Percentiles rank a stretch among this genome's conserved stretches.
phyloP scores from a whole-genome alignment of 306 rosid genomes.

The Glycine latifolia region DNA sequence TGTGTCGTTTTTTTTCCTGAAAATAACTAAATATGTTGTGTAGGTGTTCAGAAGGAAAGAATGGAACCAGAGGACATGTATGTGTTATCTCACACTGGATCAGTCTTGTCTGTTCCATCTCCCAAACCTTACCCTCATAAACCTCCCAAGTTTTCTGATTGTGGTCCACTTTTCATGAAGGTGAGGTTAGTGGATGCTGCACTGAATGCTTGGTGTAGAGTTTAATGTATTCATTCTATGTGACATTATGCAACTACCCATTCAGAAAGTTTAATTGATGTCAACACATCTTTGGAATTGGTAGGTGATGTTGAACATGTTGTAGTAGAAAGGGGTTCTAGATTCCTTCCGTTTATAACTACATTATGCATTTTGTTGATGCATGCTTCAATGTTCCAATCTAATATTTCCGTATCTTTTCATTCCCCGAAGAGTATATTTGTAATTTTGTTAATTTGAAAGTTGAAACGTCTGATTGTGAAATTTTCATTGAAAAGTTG shows the following conservation, averaged over 20 bases:
- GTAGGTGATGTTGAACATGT: neutral
- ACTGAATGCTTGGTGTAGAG: neutral
- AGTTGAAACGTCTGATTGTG: slow-evolving; percentile 14
- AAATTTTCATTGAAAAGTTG: slow-evolving; percentile 3
- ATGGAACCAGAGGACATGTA: slow-evolving; percentile 96
- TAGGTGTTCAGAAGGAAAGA: slow-evolving; percentile 97
- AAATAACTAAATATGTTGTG: slow-evolving; percentile 26
- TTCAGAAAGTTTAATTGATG: neutral
- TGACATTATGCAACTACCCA: neutral
- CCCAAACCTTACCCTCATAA: slow-evolving; percentile 87
- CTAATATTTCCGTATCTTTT: neutral
- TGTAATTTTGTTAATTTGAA: slow-evolving; percentile 14
- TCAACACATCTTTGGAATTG: neutral
- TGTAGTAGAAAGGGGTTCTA: neutral
- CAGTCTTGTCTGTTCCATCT: slow-evolving; percentile 75
- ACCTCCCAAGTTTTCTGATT: slow-evolving; percentile 94
- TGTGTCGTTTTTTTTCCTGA: slow-evolving; percentile 22
- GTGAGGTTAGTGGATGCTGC: slow-evolving; percentile 43
- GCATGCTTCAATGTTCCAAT: slow-evolving; percentile 20
- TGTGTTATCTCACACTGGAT: slow-evolving; percentile 71
- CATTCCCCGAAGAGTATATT: slow-evolving; percentile 3
- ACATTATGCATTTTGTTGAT: neutral
- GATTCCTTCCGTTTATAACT: neutral
- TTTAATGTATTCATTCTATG: neutral
- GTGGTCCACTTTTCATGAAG: slow-evolving; percentile 93